Evolutionary conservation across 1,284 basidiomycete genomes (phyloP), one percentile per base, ranked within the genome.

Genomic region (Apiotrichum porosum): DNA sequence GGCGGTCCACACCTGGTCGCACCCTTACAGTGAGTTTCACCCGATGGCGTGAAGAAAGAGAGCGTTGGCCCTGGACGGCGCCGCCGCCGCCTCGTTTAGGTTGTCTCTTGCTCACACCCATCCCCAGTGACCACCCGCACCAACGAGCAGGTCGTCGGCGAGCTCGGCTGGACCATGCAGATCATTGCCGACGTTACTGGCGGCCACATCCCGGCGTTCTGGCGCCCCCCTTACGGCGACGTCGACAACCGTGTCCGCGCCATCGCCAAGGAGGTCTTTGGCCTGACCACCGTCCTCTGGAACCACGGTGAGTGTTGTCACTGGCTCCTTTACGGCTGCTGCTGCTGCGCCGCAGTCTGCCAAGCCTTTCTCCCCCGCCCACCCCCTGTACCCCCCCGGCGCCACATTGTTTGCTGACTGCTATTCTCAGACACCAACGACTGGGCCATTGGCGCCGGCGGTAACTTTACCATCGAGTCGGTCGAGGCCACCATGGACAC

Each of bases 71-170:
- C n/a, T n/a, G n/a, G n/a, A n/a, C n/a, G n/a, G n/a, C n/a, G n/a
- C n/a, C n/a, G n/a, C n/a, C n/a, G n/a, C n/a, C 33, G 39, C 39
- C 13, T 41, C 39, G 30, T 31, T 32, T 31, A 41, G 30, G 30
- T 41, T 28, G 39, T 41, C 34, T 17, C 42, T 35, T 26, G 4
- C 34, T 9, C 34, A 30, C 47, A 65, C 62, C 76, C 45, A 79
- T n/a, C n/a, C n/a, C n/a, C n/a, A n/a, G n/a, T n/a, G n/a, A n/a
- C 79, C 33, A 77, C 76, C 5, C 65, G 78, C 19, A 72, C 77
- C 42, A 80, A 81, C 67, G 78, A 79, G 59, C 63, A 78, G 50
- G 75, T 81, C 45, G 68, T 80, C 9, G 76, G 73, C 45, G 78
- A 80, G 63, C 73, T 81, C 35, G 78, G 76, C 24, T 75, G 71